Evolutionary conservation across 2,329 filamentous ascomycete genomes (phyloP), one percentile per base, ranked within the genome.

Genomic region (Ceratocystis smalleyi): DNA sequence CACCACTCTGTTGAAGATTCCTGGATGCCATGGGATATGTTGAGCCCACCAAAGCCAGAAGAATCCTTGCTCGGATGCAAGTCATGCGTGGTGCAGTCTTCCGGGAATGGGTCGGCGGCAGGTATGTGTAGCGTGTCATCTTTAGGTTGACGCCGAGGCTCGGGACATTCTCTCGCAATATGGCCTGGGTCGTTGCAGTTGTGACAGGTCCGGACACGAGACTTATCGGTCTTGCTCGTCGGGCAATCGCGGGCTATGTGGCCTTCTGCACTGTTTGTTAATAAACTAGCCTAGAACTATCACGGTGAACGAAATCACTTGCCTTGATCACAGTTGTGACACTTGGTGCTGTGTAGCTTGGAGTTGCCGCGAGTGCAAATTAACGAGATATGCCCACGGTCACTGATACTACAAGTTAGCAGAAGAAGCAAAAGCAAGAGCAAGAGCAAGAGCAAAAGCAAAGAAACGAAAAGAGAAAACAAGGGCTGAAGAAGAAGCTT

Each of bases 131-230:
- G 17, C 3, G 4, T 17, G 30, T 35, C 6, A 12, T 17, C n/a
- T 27, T 57, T 35, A n/a, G 1, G 19, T n/a, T 57, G 27, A n/a
- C 30, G 54, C 7, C 27, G 54, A 12, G 30, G 54, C 17, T 57
- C 17, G 19, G 12, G 70, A 83, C 87, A 90, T 68, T 90, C 85
- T 62, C 86, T 83, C 62, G 85, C 74, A 65, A 86, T 84, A 69
- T 89, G 86, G 8, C 85, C 86, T 30, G 77, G 74, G 47, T 79
- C 77, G 3, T 79, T 75, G 68, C 87, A 89, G 74, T 89, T 86
- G 74, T 77, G 80, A 71, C 87, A 90, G 59, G 76, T 77, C 60
- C 87, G 79, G 22, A 75, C 74, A 45, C 77, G 69, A 15, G 73
- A 4, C 3, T 7, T 35, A 30, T 35, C n/a, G 3, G 17, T 24